phyloP scores from a whole-genome alignment of 495 filamentous ascomycete genomes.

The Aspergillus wentii region DNA sequence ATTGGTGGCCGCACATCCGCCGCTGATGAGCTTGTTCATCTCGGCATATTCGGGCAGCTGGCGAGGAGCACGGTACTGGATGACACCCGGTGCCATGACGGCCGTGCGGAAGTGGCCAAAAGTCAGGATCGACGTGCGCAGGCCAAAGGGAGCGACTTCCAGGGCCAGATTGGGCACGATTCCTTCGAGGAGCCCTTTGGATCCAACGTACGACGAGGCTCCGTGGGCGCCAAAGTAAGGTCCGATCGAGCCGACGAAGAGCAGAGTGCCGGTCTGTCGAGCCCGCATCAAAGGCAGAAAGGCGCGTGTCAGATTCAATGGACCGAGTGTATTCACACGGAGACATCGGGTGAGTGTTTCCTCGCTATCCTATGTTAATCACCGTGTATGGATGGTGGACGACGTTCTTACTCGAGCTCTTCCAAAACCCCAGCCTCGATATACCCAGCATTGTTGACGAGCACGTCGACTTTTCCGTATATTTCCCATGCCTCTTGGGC shows the following conservation, averaged over 20 bases:
- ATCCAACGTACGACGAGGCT: conserved; percentile 8
- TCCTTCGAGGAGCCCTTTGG: conserved; percentile 30
- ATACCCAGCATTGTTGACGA: conserved; percentile 51
- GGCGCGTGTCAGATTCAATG: conserved; percentile 36
- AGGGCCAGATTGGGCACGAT: conserved; percentile 24
- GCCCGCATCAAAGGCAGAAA: conserved; percentile 40
- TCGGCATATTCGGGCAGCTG: conserved; percentile 2
- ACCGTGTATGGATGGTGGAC: no score
- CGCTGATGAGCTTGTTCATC: conserved; percentile 1
- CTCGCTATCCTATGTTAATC: no score
- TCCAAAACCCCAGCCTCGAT: conserved; percentile 20
- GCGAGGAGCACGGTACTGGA: conserved; percentile 2
- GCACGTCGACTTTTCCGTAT: conserved; percentile 41
- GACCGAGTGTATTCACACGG: conserved; percentile 37
- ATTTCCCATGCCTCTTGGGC: conserved; percentile 32
- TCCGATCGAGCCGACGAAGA: conserved; percentile 24
- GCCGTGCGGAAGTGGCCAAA: conserved; percentile 28
- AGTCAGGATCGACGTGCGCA: conserved; percentile 37
- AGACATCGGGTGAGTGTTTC: conserved; percentile 1
- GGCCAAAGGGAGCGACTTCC: conserved; percentile 19
- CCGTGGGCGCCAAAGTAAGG: conserved; percentile 15
- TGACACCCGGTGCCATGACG: conserved; percentile 4
- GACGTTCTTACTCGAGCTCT: no score
- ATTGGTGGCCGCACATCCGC: conserved; percentile 1
- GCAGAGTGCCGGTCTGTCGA: conserved; percentile 35